Conservation (phyloP, 2,329 filamentous ascomycete species). For the Botryotinia convoluta region DNA sequence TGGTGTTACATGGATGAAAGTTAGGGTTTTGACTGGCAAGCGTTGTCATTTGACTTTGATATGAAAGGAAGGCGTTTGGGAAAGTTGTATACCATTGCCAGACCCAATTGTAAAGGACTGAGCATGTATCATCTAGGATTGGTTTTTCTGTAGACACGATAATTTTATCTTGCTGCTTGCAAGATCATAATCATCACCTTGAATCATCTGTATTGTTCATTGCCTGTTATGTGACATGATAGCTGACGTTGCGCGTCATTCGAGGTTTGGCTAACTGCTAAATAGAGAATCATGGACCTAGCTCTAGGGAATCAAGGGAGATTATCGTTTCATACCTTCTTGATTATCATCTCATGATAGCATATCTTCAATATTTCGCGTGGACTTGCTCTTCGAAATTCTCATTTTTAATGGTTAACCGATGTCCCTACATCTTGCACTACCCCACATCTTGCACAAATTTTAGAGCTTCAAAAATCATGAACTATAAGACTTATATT, state of each 20-base stretch:
- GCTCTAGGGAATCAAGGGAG: background rate
- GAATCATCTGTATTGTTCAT: background rate
- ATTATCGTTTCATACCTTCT: background rate
- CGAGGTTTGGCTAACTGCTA: background rate
- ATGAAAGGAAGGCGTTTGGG: constrained; percentile 12
- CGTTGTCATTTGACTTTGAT: constrained; percentile 16
- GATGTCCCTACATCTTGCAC: no score
- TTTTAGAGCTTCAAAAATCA: no score
- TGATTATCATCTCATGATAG: background rate
- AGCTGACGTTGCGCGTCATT: background rate
- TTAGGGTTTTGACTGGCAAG: constrained; percentile 1
- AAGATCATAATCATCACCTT: background rate
- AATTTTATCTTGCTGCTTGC: constrained; percentile 2
- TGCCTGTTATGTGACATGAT: background rate
- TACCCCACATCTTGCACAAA: no score
- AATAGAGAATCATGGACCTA: background rate
- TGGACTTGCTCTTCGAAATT: background rate
- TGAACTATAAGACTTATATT: no score
- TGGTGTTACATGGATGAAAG: constrained; percentile 12
- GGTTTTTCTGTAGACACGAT: background rate
- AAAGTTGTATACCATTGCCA: constrained; percentile 7
- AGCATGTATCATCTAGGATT: constrained; percentile 8
- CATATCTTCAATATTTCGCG: background rate
- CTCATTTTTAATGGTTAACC: no score
- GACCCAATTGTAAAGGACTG: constrained; percentile 11